Conservation (phyloP, 192 early-diverging fungal genomes). For the Mortierella antarctica region DNA sequence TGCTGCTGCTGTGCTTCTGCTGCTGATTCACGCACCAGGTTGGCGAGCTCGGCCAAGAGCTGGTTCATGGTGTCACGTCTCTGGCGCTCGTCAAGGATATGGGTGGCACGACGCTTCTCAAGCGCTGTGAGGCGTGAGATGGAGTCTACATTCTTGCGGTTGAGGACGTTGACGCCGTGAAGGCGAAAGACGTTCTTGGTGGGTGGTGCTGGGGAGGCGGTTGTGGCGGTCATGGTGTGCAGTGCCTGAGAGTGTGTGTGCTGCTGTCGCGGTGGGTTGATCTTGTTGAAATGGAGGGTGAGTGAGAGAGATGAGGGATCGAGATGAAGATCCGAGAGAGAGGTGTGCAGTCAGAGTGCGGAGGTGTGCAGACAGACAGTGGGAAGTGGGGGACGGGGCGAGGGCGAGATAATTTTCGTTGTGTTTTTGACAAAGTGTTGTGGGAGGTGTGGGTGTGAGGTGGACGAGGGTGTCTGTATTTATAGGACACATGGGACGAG, state of each 20-base stretch:
- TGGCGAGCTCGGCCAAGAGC: constrained; percentile 47
- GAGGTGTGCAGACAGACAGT: background rate
- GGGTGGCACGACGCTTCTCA: constrained; percentile 45
- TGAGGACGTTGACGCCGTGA: constrained; percentile 51
- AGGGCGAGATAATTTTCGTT: background rate
- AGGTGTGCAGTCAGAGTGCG: background rate
- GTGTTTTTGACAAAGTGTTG: too few relatives aligned
- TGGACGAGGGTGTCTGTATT: too few relatives aligned
- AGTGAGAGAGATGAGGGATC: too few relatives aligned
- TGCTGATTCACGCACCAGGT: constrained; percentile 45
- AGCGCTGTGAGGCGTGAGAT: constrained; percentile 52
- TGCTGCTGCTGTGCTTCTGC: constrained; percentile 16
- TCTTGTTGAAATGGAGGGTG: constrained; percentile 3
- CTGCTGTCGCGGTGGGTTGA: background rate
- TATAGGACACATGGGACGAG: background rate
- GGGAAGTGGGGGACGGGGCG: background rate
- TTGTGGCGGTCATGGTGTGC: constrained; percentile 25
- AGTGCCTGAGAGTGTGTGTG: background rate
- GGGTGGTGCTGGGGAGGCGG: constrained; percentile 11
- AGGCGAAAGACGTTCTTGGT: constrained; percentile 53
- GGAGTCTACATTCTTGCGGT: constrained; percentile 48
- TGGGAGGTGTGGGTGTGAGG: too few relatives aligned
- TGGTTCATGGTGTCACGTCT: constrained; percentile 55
- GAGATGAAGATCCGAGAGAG: background rate
- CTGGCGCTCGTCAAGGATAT: constrained; percentile 52